Conservation (phyloP, 495 filamentous ascomycete species). For the Physcia stellaris region DNA sequence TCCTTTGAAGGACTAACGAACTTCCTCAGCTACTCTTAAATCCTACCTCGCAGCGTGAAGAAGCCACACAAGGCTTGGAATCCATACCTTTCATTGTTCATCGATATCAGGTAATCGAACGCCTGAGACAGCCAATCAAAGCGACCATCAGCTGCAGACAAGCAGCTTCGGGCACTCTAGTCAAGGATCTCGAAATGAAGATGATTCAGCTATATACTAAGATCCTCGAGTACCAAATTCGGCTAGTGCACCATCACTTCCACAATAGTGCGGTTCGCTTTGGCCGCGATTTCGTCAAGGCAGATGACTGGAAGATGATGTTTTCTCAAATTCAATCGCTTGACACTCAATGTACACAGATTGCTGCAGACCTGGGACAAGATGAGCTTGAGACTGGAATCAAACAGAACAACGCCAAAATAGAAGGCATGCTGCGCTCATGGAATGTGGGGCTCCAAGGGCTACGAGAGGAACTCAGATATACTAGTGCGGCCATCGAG, state of each 20-base stretch:
- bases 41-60: constrained; percentile 2
- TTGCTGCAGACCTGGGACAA: background rate
- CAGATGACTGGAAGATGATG: constrained; percentile 7
- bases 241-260: background rate
- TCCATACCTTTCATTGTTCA: constrained; percentile 2
- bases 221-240: constrained; percentile 7
- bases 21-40: constrained; percentile 5
- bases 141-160: too few relatives aligned
- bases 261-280: background rate
- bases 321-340: constrained; percentile 3
- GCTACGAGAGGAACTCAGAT: background rate
- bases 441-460: background rate
- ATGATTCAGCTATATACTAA: constrained; percentile 7
- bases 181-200: background rate
- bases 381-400: constrained; percentile 3
- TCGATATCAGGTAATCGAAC: constrained; percentile 4
- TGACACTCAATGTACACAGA: constrained; percentile 1
- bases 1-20: too few relatives aligned
- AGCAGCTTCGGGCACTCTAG: background rate
- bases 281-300: constrained; percentile 10
- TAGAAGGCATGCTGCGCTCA: background rate
- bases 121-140: background rate
- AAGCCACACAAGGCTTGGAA: constrained; percentile 3
- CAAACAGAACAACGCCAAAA: background rate
- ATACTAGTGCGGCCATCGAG: background rate